Evolutionary conservation across 2,329 filamentous ascomycete species (phyloP).

Genomic region (Ophiocordyceps sinensis): DNA sequence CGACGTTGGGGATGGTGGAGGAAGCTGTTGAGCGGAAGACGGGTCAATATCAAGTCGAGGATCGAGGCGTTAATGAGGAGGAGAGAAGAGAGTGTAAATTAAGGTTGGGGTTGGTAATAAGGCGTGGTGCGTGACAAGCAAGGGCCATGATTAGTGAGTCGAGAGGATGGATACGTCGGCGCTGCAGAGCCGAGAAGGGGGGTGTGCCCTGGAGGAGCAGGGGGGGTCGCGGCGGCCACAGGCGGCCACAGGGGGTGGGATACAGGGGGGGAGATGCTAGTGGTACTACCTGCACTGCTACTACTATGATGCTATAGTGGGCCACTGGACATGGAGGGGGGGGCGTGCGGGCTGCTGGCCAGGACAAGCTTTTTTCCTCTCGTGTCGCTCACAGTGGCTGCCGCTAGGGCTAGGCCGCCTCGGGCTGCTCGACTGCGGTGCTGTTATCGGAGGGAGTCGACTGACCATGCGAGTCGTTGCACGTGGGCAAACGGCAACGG

Average conservation of each 20-base stretch:
- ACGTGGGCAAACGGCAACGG: no score
- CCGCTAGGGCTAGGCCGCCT: no score
- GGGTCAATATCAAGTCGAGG: background rate
- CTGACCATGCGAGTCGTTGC: no score
- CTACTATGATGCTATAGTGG: no score
- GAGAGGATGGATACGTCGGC: conserved; percentile 17
- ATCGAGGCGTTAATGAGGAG: background rate
- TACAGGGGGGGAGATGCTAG: background rate
- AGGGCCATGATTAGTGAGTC: conserved; percentile 9
- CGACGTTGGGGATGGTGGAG: no score
- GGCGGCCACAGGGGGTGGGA: background rate
- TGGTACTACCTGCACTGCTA: no score
- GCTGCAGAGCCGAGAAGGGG: conserved; percentile 18
- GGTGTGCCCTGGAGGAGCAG: conserved; percentile 6
- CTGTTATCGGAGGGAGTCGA: no score
- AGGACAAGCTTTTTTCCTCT: conserved; percentile 15
- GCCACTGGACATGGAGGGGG: background rate
- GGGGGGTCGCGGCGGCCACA: background rate
- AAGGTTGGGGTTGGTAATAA: conserved; percentile 6
- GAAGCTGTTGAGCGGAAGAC: background rate
- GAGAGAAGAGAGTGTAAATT: conserved; percentile 5
- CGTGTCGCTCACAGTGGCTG: no score
- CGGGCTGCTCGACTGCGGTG: no score
- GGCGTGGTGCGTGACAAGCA: conserved; percentile 8
- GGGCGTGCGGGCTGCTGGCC: conserved; percentile 7